phyloP scores from a whole-genome alignment of 2,329 filamentous ascomycete species.

The Westerdykella ornata region DNA sequence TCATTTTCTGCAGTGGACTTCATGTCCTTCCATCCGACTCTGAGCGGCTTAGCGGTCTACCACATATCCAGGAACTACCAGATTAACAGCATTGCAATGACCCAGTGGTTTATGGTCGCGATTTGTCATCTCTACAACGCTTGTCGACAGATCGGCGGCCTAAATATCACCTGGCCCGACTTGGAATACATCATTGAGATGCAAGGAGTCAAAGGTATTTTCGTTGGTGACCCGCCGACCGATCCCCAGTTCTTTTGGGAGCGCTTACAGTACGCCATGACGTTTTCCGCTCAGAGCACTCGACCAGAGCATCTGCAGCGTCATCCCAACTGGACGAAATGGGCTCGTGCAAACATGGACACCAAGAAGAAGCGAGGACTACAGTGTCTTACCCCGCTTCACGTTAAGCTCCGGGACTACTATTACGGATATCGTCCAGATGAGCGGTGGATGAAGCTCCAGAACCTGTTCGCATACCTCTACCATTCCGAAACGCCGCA shows the following conservation, averaged over 20 bases:
- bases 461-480: slow-evolving; percentile 14
- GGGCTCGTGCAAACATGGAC: background rate
- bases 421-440: slow-evolving; percentile 4
- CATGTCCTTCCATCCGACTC: slow-evolving; percentile 9
- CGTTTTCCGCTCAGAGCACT: background rate
- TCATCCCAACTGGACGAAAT: background rate
- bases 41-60: slow-evolving; percentile 10
- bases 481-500: background rate
- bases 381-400: slow-evolving; percentile 4
- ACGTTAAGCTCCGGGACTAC: slow-evolving; percentile 10
- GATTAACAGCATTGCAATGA: slow-evolving; percentile 5
- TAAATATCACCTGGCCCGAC: slow-evolving; percentile 12
- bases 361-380: slow-evolving; percentile 10
- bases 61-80: slow-evolving; percentile 9
- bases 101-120: slow-evolving; percentile 12
- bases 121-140: slow-evolving; percentile 19
- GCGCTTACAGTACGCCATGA: slow-evolving; percentile 5
- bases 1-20: slow-evolving; percentile 4
- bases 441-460: slow-evolving; percentile 12
- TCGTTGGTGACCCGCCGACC: slow-evolving; percentile 11
- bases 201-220: slow-evolving; percentile 12
- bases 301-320: background rate
- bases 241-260: slow-evolving; percentile 9
- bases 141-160: slow-evolving; percentile 11
- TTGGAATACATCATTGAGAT: slow-evolving; percentile 16